A percentile compares a stretch with the other conserved stretches of the same genome.
Conservation (phyloP, 1,139 yeast genomes). For the Nakaseomyces sp. region DNA sequence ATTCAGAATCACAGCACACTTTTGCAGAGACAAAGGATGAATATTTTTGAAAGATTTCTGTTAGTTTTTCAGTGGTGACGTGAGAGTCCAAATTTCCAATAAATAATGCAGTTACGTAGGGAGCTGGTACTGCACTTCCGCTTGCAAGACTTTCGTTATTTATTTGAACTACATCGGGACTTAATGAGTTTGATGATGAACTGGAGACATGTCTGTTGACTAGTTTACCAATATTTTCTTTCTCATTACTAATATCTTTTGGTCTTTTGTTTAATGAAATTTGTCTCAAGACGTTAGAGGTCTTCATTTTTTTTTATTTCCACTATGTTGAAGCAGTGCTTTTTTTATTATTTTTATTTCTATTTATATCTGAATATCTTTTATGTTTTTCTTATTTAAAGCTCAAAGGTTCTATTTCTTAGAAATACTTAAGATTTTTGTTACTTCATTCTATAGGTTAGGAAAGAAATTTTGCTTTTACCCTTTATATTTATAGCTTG, state of each 20-base stretch:
- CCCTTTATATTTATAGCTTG: neutral
- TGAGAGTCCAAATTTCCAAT: constrained; percentile 41
- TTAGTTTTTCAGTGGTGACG: constrained; percentile 36
- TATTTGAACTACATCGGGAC: neutral
- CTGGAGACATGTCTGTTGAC: neutral
- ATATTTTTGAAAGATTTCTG: constrained; percentile 32
- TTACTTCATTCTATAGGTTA: neutral
- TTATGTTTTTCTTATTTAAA: no score
- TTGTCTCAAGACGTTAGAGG: neutral
- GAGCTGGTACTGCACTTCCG: neutral
- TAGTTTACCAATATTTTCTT: neutral
- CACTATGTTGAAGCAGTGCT: neutral
- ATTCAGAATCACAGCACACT: constrained; percentile 36
- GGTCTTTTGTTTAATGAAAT: neutral
- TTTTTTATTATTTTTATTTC: neutral
- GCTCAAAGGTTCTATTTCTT: no score
- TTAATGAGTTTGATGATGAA: neutral
- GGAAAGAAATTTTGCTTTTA: neutral
- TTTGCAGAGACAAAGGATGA: constrained; percentile 40
- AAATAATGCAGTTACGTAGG: constrained; percentile 32
- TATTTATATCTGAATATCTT: no score
- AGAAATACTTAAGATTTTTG: no score
- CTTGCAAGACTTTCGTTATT: neutral
- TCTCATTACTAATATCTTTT: neutral
- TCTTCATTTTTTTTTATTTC: neutral